Evolutionary conservation across 306 rosid genomes (phyloP), one percentile per base, ranked within the genome.

Genomic region (Vigna reflexopilosa): DNA sequence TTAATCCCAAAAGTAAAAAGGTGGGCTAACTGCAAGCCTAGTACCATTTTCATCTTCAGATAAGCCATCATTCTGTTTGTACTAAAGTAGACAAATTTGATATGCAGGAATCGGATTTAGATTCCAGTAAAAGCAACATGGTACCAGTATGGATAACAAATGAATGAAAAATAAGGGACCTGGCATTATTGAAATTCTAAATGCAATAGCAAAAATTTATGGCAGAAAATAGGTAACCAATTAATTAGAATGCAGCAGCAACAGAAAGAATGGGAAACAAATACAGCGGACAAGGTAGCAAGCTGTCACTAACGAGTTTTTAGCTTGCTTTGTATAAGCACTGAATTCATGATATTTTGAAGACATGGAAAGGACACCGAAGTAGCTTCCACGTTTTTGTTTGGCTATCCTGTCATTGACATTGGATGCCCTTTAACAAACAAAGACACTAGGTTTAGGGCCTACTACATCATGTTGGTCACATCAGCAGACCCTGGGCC

Each of bases 391-490:
- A 67, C 71, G 44, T 62, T 49, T 51, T 56, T 47, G 54, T 32
- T 51, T 52, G 70, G 30, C 22, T 77, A 76, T 75, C 63, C 70
- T 48, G 73, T 69, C 49, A 66, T 16, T 44, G 72, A 81, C 56
- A 66, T 16, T 51, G 72, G 79, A 52, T 50, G 48, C 77, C 63
- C 77, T 73, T 66, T 64, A 51, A 73, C 63, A 34, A 72, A 64
- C 61, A 55, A 30, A 62, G 44, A 48, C 75, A 78, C 44, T 15
- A 61, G 36, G 55, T 63, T 76, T 76, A 10, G 44, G 69, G 74
- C 54, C 77, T 38, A 50, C 71, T 20, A 77, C 69, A 83, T 55
- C 71, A 75, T 65, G 57, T 75, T 75, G 82, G 72, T 81, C 59
- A 32, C 45, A 36, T 72, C 32, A 61, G 44, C 56, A 68, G 62